These are phyloP conservation scores for Termitomyces sp. DNA, from an alignment of 768 basidiomycete genomes.

Conservation along the genomic window DNA sequence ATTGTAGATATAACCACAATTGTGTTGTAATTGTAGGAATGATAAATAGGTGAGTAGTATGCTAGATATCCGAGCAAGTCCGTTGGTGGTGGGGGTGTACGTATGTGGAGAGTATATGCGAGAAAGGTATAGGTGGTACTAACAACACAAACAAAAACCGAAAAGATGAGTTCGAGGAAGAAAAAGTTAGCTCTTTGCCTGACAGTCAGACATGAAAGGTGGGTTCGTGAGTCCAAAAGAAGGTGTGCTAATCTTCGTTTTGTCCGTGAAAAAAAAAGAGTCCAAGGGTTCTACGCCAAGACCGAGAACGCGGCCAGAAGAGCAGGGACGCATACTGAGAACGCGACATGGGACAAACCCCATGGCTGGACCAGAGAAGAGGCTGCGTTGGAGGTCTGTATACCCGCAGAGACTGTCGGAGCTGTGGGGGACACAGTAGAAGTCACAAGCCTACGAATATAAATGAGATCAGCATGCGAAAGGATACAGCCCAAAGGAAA, in stretches of 20 bases:
- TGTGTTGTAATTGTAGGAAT: background rate
- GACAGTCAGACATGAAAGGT: background rate
- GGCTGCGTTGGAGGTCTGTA: constrained; percentile 6
- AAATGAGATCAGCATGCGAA: background rate
- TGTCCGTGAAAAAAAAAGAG: background rate
- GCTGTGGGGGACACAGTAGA: background rate
- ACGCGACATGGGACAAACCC: background rate
- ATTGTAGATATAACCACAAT: background rate
- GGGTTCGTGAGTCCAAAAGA: no score
- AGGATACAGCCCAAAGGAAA: no score
- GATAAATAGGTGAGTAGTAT: background rate
- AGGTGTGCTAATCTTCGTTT: no score
- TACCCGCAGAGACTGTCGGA: background rate
- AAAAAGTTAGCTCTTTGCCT: background rate
- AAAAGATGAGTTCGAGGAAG: background rate
- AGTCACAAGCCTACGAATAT: background rate
- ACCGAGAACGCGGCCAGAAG: background rate
- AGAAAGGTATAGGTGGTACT: background rate
- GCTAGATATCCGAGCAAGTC: background rate
- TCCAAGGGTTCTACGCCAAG: background rate
- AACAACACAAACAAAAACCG: background rate
- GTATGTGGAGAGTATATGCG: background rate
- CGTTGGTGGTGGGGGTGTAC: background rate
- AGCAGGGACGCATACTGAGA: constrained; percentile 3
- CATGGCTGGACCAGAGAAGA: background rate